phyloP scores from a whole-genome alignment of 352 stramenopile genomes.

The Globisporangium irregulare region DNA sequence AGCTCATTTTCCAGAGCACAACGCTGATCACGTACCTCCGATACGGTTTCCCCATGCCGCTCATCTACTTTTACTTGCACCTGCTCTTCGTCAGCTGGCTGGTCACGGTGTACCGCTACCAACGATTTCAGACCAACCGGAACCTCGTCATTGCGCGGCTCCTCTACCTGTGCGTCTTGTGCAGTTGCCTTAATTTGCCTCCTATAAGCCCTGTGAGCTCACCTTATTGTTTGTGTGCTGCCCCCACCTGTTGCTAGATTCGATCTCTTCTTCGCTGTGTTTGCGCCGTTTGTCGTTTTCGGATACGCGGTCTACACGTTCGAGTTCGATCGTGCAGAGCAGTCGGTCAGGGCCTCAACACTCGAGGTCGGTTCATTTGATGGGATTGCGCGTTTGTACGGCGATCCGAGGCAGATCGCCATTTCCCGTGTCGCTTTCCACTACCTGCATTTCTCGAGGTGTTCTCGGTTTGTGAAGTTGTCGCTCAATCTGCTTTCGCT shows the following conservation, averaged over 20 bases:
- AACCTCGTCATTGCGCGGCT: constrained; percentile 18
- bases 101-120: constrained; percentile 26
- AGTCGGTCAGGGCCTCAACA: neutral
- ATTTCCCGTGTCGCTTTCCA: constrained; percentile 22
- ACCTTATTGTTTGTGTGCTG: neutral
- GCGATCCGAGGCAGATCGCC: constrained; percentile 19
- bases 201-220: neutral
- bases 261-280: constrained; percentile 33
- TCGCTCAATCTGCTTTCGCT: constrained; percentile 36
- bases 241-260: neutral
- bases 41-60: constrained; percentile 25
- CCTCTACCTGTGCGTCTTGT: constrained; percentile 18
- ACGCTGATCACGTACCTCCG: constrained; percentile 24
- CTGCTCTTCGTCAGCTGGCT: constrained; percentile 24
- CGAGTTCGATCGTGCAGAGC: constrained; percentile 20
- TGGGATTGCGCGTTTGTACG: constrained; percentile 20
- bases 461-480: constrained; percentile 24
- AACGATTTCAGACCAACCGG: constrained; percentile 13
- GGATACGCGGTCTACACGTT: constrained; percentile 23
- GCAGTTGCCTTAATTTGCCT: neutral
- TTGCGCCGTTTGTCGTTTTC: constrained; percentile 25
- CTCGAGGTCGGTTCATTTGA: constrained; percentile 18
- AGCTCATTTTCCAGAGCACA: constrained; percentile 25
- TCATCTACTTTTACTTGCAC: constrained; percentile 25
- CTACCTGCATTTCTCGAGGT: constrained; percentile 18